phyloP scores from a whole-genome alignment of 2,329 filamentous ascomycete genomes.

The Aspergillus fumigatus region DNA sequence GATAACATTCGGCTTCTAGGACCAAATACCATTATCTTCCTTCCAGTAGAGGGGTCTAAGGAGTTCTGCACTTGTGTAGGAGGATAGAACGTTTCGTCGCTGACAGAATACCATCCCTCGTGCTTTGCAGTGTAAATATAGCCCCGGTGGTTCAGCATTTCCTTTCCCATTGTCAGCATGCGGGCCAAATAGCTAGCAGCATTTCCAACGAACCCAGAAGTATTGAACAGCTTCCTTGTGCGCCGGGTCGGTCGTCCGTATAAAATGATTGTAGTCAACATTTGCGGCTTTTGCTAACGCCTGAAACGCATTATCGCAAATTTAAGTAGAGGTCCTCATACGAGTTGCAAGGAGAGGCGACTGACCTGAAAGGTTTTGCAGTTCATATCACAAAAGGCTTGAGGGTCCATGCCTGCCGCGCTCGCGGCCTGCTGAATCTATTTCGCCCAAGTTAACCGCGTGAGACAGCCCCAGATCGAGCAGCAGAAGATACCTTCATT shows the following conservation, averaged over 20 bases:
- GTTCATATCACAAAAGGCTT: constrained; percentile 84
- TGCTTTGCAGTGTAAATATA: constrained; percentile 83
- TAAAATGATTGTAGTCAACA: constrained; percentile 78
- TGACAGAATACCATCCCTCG: constrained; percentile 93
- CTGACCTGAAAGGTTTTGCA: constrained; percentile 68
- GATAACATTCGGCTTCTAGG: background rate
- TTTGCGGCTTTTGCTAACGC: constrained; percentile 64
- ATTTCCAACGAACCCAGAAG: constrained; percentile 63
- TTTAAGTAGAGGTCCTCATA: background rate
- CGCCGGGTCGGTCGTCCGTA: constrained; percentile 80
- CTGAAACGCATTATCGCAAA: constrained; percentile 28
- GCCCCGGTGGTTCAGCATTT: constrained; percentile 67
- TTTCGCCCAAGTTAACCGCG: constrained; percentile 12
- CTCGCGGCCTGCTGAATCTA: constrained; percentile 78
- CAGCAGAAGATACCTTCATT: constrained; percentile 64
- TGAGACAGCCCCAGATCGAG: background rate
- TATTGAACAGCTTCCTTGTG: constrained; percentile 83
- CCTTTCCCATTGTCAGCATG: constrained; percentile 31
- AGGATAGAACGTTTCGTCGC: constrained; percentile 95
- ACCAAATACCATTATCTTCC: constrained; percentile 64
- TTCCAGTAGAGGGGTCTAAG: constrained; percentile 74
- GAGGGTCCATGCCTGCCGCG: constrained; percentile 65
- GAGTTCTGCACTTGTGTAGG: constrained; percentile 67
- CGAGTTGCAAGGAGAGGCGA: background rate
- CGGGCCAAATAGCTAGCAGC: background rate